A percentile compares a stretch with the other conserved stretches of the same genome.
These are phyloP conservation scores for Pseudozyma tsukubaensis DNA, from an alignment of 1,284 basidiomycete genomes.

Conservation along the genomic window DNA sequence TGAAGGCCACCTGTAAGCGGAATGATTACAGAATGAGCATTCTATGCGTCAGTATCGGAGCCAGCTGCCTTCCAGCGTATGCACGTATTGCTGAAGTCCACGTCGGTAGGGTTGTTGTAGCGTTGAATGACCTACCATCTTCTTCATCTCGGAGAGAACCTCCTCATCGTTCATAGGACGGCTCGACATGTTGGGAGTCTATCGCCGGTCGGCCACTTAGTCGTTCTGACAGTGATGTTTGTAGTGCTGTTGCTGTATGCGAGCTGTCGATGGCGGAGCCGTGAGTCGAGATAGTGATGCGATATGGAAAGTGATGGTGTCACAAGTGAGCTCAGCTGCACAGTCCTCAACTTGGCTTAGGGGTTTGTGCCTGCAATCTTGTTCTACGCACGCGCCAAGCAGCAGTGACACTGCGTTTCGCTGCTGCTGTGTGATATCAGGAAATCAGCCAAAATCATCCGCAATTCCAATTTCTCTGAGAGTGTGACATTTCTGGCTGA, in stretches of 20 bases:
- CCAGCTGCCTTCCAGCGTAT: not conserved
- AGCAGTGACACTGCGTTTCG: too few species aligned
- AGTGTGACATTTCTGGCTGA: too few species aligned
- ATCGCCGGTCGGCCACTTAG: not conserved
- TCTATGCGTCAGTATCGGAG: not conserved
- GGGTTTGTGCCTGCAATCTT: conserved; percentile 4
- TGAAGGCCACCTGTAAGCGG: conserved; percentile 61
- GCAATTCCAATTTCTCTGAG: not conserved
- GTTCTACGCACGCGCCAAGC: conserved; percentile 37
- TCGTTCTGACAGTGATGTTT: not conserved
- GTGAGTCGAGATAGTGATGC: not conserved
- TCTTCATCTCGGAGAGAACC: conserved; percentile 96
- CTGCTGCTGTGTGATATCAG: too few species aligned
- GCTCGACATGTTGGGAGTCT: conserved; percentile 58
- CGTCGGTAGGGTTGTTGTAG: not conserved
- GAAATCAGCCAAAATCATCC: not conserved
- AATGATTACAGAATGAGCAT: not conserved
- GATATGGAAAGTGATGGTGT: conserved; percentile 1
- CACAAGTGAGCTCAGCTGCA: conserved; percentile 2
- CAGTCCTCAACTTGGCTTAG: conserved; percentile 8
- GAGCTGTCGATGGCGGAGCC: not conserved
- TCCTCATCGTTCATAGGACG: conserved; percentile 91
- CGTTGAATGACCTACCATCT: conserved; percentile 78
- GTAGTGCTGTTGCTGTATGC: not conserved
- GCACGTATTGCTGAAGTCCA: too few species aligned